These are phyloP conservation scores for Ceratobasidium sp. DNA, from an alignment of 1,284 basidiomycete genomes.

Conservation along the genomic window DNA sequence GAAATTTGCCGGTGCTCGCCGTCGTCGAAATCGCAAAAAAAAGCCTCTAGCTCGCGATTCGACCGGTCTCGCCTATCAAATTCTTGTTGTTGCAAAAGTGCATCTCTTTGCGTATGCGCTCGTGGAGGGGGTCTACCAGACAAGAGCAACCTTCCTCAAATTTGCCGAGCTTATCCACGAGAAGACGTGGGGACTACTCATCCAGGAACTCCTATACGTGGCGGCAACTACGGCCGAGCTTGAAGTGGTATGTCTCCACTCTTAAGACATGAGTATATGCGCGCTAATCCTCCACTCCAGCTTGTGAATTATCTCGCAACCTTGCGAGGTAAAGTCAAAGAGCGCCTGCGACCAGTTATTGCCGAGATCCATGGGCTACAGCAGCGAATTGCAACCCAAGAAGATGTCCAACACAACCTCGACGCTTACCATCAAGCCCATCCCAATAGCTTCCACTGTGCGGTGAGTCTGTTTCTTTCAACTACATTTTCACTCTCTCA, in stretches of 20 bases:
- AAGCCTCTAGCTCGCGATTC: no score
- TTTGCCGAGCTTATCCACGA: background rate
- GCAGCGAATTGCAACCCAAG: background rate
- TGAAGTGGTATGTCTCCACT: slow-evolving; percentile 2
- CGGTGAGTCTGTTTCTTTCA: background rate
- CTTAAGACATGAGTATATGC: background rate
- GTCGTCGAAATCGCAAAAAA: slow-evolving; percentile 16
- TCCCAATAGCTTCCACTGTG: slow-evolving; percentile 16
- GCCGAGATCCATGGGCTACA: background rate
- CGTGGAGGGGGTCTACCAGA: slow-evolving; percentile 16
- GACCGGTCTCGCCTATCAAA: no score
- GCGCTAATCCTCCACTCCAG: background rate
- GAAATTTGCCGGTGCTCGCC: background rate
- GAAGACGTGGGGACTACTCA: background rate
- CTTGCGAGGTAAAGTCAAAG: no score
- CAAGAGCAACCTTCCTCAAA: background rate
- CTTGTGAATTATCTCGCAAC: slow-evolving; percentile 16
- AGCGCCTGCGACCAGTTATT: no score
- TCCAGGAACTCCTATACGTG: background rate
- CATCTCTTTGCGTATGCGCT: no score
- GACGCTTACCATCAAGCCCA: background rate
- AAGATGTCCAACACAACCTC: slow-evolving; percentile 10
- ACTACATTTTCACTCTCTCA: no score
- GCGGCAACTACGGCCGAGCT: background rate
- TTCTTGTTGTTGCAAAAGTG: no score